phyloP scores from a whole-genome alignment of 2,329 filamentous ascomycete species.

The Pseudocercospora vitis region DNA sequence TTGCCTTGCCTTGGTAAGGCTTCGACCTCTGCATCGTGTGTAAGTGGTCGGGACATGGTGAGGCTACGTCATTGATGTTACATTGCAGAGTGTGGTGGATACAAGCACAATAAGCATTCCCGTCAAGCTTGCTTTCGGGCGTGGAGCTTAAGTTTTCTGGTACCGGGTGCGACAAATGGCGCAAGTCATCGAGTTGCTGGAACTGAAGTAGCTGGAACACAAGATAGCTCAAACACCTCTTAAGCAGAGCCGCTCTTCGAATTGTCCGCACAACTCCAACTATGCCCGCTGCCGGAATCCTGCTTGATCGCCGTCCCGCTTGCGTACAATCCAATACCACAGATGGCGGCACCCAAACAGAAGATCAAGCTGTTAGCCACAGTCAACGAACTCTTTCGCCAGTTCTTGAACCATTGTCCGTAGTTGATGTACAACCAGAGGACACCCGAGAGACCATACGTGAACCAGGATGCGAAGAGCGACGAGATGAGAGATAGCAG shows the following conservation, averaged over 20 bases:
- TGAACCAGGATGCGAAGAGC: constrained; percentile 66
- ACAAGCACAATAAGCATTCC: neutral
- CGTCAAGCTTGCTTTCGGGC: neutral
- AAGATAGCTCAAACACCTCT: neutral
- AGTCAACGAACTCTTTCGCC: constrained; percentile 45
- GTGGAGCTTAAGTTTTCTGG: neutral
- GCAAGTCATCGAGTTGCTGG: no score
- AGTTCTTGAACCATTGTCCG: constrained; percentile 44
- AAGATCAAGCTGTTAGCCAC: constrained; percentile 46
- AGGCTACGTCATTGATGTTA: neutral
- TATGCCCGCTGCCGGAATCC: constrained; percentile 16
- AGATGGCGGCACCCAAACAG: constrained; percentile 30
- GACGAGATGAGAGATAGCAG: constrained; percentile 62
- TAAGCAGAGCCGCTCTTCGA: constrained; percentile 5
- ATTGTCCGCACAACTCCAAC: constrained; percentile 25
- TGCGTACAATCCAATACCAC: constrained; percentile 33
- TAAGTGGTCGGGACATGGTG: neutral
- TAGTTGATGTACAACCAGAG: constrained; percentile 47
- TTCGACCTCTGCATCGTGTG: neutral
- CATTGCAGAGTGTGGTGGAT: neutral
- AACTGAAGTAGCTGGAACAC: no score
- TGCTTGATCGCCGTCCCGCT: constrained; percentile 27
- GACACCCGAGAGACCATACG: constrained; percentile 20
- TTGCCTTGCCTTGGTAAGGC: neutral
- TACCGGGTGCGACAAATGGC: no score